These are phyloP conservation scores for Alternaria viburni DNA, from an alignment of 2,329 filamentous ascomycete genomes.

Conservation along the genomic window DNA sequence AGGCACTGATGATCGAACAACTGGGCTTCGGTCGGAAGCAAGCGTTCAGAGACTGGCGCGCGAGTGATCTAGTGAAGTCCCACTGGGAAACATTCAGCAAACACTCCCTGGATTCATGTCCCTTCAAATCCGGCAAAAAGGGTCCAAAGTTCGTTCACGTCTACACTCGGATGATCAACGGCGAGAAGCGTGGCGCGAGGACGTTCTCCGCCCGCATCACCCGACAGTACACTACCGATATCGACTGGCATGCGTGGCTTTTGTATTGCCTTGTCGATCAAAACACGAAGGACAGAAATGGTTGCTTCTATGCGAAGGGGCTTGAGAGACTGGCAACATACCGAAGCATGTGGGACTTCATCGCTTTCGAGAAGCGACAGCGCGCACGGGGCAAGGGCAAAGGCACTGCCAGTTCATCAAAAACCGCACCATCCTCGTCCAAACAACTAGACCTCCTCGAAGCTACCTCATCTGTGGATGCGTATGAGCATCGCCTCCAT, in stretches of 20 bases:
- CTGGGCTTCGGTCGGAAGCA: background rate
- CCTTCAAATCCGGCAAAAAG: background rate
- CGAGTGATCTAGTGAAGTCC: background rate
- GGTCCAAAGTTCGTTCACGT: too few relatives aligned
- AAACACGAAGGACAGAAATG: background rate
- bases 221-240: background rate
- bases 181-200: background rate
- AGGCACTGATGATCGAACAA: background rate
- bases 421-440: too few relatives aligned
- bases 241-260: background rate
- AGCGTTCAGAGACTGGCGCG: background rate
- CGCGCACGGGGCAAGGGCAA: too few relatives aligned
- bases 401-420: too few relatives aligned
- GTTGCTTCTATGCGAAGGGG: background rate
- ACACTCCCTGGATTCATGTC: rapidly evolving
- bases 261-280: background rate
- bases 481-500: too few relatives aligned
- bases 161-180: background rate
- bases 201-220: background rate
- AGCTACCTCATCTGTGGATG: too few relatives aligned
- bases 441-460: too few relatives aligned
- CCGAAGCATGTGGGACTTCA: too few relatives aligned
- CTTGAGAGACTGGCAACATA: background rate
- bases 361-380: too few relatives aligned
- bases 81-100: background rate